Base-by-base conservation (phyloP, 2,329 filamentous ascomycete species). In the Bipolaris sorokiniana region DNA sequence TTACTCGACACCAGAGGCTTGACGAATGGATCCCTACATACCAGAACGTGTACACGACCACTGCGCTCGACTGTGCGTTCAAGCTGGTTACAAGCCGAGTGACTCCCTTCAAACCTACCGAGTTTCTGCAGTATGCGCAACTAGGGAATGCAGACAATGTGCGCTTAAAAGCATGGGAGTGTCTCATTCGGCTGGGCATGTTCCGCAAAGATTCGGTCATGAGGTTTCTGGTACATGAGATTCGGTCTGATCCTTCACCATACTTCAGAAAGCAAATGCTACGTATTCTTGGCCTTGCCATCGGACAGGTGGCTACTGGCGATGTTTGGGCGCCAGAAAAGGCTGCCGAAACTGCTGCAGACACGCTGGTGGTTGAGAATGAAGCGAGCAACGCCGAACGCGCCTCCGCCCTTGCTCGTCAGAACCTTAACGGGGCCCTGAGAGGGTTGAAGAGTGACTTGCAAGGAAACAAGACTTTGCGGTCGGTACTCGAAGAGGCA, bases 1-100 rank as follows among this genome's bases (percentile, higher is more conserved):
- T 89, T 34, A 84, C 88, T 61, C 81, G 86, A 31, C 86, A 88
- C 60, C 79, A 86, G 52, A 80, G 86, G 34, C 84, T 88, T 70
- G 86, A 89, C 63, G 86, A 89, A 70, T 89, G 86, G 85, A 85
- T 86, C 1, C 82, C 84, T 37, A 88, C 86, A 0, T 88, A 83
- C 67, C 86, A 88, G 53, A 89, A 89, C 63, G 75, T 88, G 22
- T 87, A 87, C 70, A 85, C 86, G 1, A 80, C 80, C 11, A 86
- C 86, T 11, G 85, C 86, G 18, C 77, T 89, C 16, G 79, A 84
- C n/a, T 88, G 86, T 71, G 80, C 86, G 58, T 77, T 81, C 59
- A 80, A 80, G 62, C 76, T 88, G 16, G 83, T 83, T 61, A 78
- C 82, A 59, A 82, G 81, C 6, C 81, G 81, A 10, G 78, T 85